Evolutionary conservation across 2,329 filamentous ascomycete species (phyloP).

Genomic region (Pestalotiopsis sp.): DNA sequence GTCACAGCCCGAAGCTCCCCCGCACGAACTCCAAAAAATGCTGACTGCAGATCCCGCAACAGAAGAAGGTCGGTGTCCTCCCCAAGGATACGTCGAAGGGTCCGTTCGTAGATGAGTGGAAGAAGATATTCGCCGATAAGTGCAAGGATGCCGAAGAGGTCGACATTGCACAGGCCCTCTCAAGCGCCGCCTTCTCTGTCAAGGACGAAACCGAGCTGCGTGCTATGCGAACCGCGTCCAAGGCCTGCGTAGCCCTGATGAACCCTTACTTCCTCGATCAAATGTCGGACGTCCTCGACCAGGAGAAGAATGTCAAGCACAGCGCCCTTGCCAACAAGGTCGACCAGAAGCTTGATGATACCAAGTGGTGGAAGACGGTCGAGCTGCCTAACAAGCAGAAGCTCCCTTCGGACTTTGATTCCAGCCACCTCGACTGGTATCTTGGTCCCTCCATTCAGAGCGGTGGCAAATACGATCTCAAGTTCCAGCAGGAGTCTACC

Average conservation of each 20-base stretch:
- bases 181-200: slow-evolving; percentile 80
- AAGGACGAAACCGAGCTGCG: slow-evolving; percentile 96
- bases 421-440: slow-evolving; percentile 90
- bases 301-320: slow-evolving; percentile 97
- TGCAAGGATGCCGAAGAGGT: slow-evolving; percentile 88
- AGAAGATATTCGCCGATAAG: slow-evolving; percentile 75
- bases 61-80: slow-evolving; percentile 84
- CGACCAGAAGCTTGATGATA: slow-evolving; percentile 87
- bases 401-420: slow-evolving; percentile 84
- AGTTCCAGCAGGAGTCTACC: slow-evolving; percentile 77
- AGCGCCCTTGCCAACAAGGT: slow-evolving; percentile 84
- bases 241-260: slow-evolving; percentile 93
- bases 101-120: slow-evolving; percentile 96
- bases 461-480: slow-evolving; percentile 92
- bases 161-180: slow-evolving; percentile 82
- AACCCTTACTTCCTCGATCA: slow-evolving; percentile 97
- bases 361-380: slow-evolving; percentile 88
- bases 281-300: slow-evolving; percentile 94
- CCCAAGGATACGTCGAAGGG: slow-evolving; percentile 83
- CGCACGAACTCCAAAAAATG: slow-evolving; percentile 15
- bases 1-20: slow-evolving; percentile 36
- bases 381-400: slow-evolving; percentile 72
- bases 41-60: slow-evolving; percentile 13
- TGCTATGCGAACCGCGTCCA: slow-evolving; percentile 90
- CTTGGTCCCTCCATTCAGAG: slow-evolving; percentile 91